Base-by-base conservation (phyloP, 371 early-diverging fungal species). In the Mortierella sp. region DNA sequence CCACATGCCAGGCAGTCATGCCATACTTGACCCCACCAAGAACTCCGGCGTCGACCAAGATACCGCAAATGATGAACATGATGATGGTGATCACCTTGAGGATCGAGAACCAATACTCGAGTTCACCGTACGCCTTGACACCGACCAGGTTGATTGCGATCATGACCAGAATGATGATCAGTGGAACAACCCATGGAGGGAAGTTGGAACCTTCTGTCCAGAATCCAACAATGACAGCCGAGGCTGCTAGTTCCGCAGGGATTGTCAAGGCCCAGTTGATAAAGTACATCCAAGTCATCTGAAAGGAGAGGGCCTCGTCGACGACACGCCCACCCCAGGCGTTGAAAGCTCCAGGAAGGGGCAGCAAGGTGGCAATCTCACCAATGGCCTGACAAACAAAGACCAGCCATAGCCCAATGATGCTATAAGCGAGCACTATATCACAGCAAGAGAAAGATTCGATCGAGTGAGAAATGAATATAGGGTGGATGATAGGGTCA, bases 341-440 rank as follows among this genome's bases (percentile, higher is more conserved):
- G 71, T 90, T 87, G 84, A 96, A 94, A 12, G 90, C 87, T 42
- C 95, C 96, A 13, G 93, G 82, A 6, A 93, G 87, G 7, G 96
- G 96, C 30, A 94, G 84, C 47, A 86, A 83, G 0, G 95, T 91
- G 3, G 92, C 86, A 89, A 96, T 91, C 69, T 95, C 95, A 69
- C 94, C 95, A 55, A 95, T 85, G 55, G 92, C 89, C 72, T 92
- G 90, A 80, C 91, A 87, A 21, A 94, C 90, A 63, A 89, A 92
- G 58, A 86, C 92, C 5, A 96, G 91, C 82, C 93, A 84, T 27
- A 89, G 45, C 61, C 94, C 94, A n/a, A 91, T 88, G 24, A 88
- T 51, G 8, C 67, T 61, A 54, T 91, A 96, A 16, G 90, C 91
- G 2, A 93, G 76, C 62, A 94, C 82, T 23, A 23, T 34, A 34